Conservation (phyloP, 108 stramenopile genomes). For the Pelagomonas calceolata region DNA sequence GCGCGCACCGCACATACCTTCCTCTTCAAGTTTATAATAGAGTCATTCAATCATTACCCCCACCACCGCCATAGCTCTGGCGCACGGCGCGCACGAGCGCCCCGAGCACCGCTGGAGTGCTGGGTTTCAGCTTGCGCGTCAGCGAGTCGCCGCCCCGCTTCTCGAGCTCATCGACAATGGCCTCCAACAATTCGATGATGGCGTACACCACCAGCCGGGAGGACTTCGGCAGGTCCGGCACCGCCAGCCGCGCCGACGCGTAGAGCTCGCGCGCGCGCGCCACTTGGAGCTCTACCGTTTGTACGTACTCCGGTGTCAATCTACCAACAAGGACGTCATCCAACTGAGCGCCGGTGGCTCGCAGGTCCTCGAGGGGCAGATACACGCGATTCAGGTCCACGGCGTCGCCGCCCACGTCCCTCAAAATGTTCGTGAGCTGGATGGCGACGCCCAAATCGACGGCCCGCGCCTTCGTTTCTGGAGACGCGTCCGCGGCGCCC, state of each 20-base stretch:
- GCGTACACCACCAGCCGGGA: not conserved
- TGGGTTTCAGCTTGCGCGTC: not conserved
- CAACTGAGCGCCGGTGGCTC: conserved; percentile 64
- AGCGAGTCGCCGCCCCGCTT: not conserved
- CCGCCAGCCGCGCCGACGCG: not conserved
- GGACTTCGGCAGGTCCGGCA: not conserved
- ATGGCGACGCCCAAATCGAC: conserved; percentile 90
- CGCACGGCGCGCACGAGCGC: too few species aligned
- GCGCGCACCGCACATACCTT: too few species aligned
- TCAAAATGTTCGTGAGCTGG: conserved; percentile 94
- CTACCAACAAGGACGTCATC: not conserved
- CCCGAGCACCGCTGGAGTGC: too few species aligned
- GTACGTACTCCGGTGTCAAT: not conserved
- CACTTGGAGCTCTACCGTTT: not conserved
- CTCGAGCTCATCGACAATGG: not conserved
- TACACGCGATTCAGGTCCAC: conserved; percentile 74
- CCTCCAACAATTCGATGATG: not conserved
- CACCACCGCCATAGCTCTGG: too few species aligned
- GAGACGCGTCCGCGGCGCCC: conserved; percentile 67
- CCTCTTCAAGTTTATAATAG: too few species aligned
- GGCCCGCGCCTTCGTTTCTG: conserved; percentile 72
- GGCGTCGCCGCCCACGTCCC: conserved; percentile 93
- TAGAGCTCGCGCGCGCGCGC: not conserved
- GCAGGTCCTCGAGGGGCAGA: conserved; percentile 76
- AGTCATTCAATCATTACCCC: too few species aligned